Evolutionary conservation across 345 rosid genomes (phyloP).

Genomic region (Litchi chinensis): DNA sequence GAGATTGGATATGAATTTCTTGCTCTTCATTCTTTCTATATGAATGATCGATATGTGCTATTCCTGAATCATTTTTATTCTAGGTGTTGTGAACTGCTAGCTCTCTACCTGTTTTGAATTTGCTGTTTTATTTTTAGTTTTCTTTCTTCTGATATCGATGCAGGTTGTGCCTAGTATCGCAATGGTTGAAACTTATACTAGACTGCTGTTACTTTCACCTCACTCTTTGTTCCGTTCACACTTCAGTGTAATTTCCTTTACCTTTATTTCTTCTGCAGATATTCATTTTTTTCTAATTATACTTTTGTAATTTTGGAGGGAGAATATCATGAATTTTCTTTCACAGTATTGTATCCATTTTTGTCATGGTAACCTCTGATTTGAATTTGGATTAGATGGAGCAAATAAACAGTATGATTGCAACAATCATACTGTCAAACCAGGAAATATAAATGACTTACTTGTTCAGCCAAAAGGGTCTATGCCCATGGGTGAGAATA

Average conservation of each 20-base stretch:
- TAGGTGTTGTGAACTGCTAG: too few species aligned
- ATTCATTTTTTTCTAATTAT: conserved; percentile 15
- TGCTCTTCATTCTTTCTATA: background rate
- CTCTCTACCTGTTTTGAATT: background rate
- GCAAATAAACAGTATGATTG: background rate
- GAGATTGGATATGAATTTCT: background rate
- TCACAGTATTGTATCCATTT: background rate
- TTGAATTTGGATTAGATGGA: background rate
- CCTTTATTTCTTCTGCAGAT: conserved; percentile 15
- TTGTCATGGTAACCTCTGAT: background rate
- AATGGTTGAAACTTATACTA: conserved; percentile 95
- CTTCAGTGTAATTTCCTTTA: conserved; percentile 68
- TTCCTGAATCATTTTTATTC: background rate
- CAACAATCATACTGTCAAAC: background rate
- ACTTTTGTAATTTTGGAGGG: background rate
- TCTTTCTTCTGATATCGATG: conserved; percentile 27
- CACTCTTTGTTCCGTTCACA: conserved; percentile 88
- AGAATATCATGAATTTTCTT: background rate
- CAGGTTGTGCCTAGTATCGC: conserved; percentile 98
- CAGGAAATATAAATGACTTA: background rate
- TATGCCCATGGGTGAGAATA: background rate
- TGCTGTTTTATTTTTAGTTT: conserved; percentile 8
- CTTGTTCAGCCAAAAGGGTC: background rate
- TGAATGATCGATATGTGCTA: background rate
- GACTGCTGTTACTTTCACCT: conserved; percentile 89